These are phyloP conservation scores for Crithidia mellificae DNA, from an alignment of 208 protist genomes.

Conservation along the genomic window DNA sequence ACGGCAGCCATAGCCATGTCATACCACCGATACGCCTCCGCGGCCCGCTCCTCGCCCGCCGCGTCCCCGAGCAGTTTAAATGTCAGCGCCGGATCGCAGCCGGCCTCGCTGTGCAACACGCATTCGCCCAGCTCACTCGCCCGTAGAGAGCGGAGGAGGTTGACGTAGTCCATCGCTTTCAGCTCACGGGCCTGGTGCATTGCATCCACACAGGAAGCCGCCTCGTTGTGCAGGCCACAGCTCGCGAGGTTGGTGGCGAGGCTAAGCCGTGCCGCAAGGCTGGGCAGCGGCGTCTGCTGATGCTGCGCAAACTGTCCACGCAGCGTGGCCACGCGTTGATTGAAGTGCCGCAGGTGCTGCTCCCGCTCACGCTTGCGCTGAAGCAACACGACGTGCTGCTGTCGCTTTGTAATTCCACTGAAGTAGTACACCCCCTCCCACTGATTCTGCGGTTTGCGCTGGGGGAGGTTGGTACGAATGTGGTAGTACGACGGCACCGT, in stretches of 20 bases:
- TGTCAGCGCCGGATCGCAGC: constrained; percentile 69
- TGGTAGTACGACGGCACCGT: constrained; percentile 90
- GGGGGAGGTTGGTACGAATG: constrained; percentile 86
- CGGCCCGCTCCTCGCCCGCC: constrained; percentile 73
- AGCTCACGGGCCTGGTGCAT: constrained; percentile 55
- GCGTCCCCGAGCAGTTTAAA: constrained; percentile 80
- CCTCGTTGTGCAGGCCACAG: constrained; percentile 64
- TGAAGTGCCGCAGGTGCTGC: constrained; percentile 18
- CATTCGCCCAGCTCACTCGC: constrained; percentile 47
- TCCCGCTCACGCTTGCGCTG: constrained; percentile 73
- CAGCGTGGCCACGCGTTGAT: constrained; percentile 21
- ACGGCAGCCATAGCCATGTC: constrained; percentile 59
- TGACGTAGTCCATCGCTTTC: constrained; percentile 48
- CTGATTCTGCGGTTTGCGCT: constrained; percentile 83
- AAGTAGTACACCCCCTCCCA: constrained; percentile 90
- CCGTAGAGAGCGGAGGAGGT: constrained; percentile 49
- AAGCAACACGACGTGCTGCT: constrained; percentile 75
- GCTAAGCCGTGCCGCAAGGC: constrained; percentile 21
- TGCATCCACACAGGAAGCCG: constrained; percentile 46
- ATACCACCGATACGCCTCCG: constrained; percentile 78
- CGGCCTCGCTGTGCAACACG: constrained; percentile 68
- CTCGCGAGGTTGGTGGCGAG: constrained; percentile 50
- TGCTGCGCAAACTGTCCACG: constrained; percentile 14
- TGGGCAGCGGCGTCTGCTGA: constrained; percentile 10
- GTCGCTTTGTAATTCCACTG: constrained; percentile 77